Conservation (phyloP, 2,329 filamentous ascomycete species). For the Colletotrichum spaethianum region DNA sequence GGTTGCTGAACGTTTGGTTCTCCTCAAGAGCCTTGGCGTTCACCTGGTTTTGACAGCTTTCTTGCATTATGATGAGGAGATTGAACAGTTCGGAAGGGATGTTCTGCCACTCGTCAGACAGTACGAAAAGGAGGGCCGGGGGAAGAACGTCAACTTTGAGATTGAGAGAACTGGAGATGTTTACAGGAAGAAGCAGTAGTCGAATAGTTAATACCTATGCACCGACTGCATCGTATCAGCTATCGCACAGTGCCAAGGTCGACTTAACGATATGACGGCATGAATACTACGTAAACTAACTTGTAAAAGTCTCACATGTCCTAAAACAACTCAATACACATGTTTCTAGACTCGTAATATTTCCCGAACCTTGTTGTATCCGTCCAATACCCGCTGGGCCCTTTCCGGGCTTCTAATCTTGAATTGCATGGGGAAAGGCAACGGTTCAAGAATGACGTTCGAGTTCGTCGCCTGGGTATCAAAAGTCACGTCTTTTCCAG, state of each 20-base stretch:
- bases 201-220: too few relatives aligned
- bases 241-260: not conserved
- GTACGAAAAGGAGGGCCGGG: slow-evolving; percentile 62
- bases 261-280: not conserved
- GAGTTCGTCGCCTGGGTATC: slow-evolving; percentile 66
- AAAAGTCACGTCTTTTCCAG: slow-evolving; percentile 59
- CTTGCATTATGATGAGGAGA: slow-evolving; percentile 67
- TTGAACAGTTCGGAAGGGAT: slow-evolving; percentile 62
- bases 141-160: slow-evolving; percentile 61
- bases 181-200: slow-evolving; percentile 50
- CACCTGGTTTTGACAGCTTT: slow-evolving; percentile 62
- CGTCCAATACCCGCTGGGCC: slow-evolving; percentile 54
- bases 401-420: slow-evolving; percentile 57
- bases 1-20: slow-evolving; percentile 63
- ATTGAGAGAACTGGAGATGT: slow-evolving; percentile 63
- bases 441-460: slow-evolving; percentile 67
- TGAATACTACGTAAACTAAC: not conserved
- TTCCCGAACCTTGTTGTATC: slow-evolving; percentile 52
- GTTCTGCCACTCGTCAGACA: slow-evolving; percentile 63
- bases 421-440: slow-evolving; percentile 62
- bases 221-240: not conserved
- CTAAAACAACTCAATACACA: not conserved
- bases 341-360: slow-evolving; percentile 48
- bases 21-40: slow-evolving; percentile 61
- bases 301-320: not conserved